Evolutionary conservation across 345 rosid species (phyloP), one percentile per base, ranked within the genome.

Genomic region (Erodium maritimum): DNA sequence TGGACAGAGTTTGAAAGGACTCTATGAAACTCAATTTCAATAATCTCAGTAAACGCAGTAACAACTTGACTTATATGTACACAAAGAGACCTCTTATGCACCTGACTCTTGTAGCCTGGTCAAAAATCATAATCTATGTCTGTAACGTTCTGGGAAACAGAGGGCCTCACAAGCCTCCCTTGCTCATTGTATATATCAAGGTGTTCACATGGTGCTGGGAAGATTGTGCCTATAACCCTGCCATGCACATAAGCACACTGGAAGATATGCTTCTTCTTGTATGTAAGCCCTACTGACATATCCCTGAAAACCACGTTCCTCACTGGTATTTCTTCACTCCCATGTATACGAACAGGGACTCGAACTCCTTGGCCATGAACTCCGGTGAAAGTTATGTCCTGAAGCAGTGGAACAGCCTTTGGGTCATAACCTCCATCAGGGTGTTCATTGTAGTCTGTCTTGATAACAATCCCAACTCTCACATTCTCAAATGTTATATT

Each of bases 401-500:
- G 61, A 0, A 91, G 79, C 14, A 59, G 59, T 5, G 98, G 98
- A 61, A 82, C 57, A 3, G 94, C 98, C 69, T 77, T 86, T 0
- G 79, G 95, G 67, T 91, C 83, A 55, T 72, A 91, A 50, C 84
- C 88, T 33, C 74, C 79, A 42, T 91, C 96, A 0, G 98, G 93
- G 64, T 91, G 96, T 69, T 91, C 95, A 19, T 91, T 91, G 85
- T 91, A 91, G 72, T 88, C 98, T 0, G 96, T 88, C 79, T 88
- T 88, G 25, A 91, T 79, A 4, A 91, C 93, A 24, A 88, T 84
- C 20, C 98, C 98, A 34, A 91, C 96, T 69, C 98, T 80, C 53
- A 80, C 70, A 60, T 86, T 70, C 46, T 88, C 86, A n/a, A 91
- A 84, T 34, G 98, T 91, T 46, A 91, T 58, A 55, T 91, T 91